These are phyloP conservation scores for Psilocybe cubensis DNA, from an alignment of 768 basidiomycete genomes.

Conservation along the genomic window DNA sequence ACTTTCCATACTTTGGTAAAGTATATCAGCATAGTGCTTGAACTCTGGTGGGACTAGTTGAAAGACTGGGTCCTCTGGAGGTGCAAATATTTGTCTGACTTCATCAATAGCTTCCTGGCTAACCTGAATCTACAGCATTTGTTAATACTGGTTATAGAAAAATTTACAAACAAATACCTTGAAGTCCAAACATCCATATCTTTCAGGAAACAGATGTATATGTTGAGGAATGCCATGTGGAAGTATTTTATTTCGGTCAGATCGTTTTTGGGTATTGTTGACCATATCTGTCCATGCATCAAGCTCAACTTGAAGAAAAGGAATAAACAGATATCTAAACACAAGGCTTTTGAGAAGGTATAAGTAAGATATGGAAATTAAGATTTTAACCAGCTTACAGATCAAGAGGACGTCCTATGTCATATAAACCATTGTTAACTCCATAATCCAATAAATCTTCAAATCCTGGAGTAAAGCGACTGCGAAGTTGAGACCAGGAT, in stretches of 20 bases:
- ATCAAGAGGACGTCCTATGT: slow-evolving; percentile 5
- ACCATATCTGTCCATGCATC: slow-evolving; percentile 1
- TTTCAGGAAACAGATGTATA: neutral
- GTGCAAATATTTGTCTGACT: slow-evolving; percentile 3
- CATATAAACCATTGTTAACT: slow-evolving; percentile 10
- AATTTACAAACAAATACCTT: too few relatives aligned
- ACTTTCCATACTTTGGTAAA: slow-evolving; percentile 10
- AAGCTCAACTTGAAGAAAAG: slow-evolving; percentile 5
- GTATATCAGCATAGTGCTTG: neutral
- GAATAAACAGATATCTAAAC: slow-evolving; percentile 6
- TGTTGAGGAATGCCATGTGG: slow-evolving; percentile 6
- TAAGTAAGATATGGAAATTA: neutral
- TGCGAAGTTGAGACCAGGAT: slow-evolving; percentile 36
- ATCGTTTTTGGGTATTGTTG: slow-evolving; percentile 7
- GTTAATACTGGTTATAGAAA: too few relatives aligned
- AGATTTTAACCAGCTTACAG: neutral
- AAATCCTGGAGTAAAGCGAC: slow-evolving; percentile 38
- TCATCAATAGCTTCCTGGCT: neutral
- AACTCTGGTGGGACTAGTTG: slow-evolving; percentile 12
- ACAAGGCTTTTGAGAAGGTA: neutral
- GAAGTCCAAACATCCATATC: slow-evolving; percentile 1
- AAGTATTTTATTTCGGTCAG: slow-evolving; percentile 8
- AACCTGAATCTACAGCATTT: slow-evolving; percentile 13
- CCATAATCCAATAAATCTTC: slow-evolving; percentile 38
- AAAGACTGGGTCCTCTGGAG: slow-evolving; percentile 14